Conservation (phyloP, 2,329 filamentous ascomycete genomes). For the Orbilia brochopaga region DNA sequence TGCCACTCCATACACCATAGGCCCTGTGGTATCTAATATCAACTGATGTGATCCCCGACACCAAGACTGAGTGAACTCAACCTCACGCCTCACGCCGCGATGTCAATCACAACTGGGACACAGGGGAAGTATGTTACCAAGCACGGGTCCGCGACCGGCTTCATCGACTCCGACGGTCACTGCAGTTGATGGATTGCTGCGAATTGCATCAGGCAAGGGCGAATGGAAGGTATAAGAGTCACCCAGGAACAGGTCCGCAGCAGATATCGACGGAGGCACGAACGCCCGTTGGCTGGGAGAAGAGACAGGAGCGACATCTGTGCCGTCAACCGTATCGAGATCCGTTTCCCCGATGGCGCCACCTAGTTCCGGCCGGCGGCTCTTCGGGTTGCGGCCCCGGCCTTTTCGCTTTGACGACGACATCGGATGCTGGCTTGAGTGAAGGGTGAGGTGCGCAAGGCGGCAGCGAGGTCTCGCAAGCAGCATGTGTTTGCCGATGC, state of each 20-base stretch:
- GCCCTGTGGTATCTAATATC: slow-evolving; percentile 61
- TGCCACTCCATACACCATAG: slow-evolving; percentile 74
- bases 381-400: background rate
- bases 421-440: background rate
- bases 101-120: slow-evolving; percentile 61
- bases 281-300: slow-evolving; percentile 58
- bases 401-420: background rate
- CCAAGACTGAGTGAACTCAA: background rate
- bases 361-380: background rate
- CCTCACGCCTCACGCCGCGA: background rate
- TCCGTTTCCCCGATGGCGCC: background rate
- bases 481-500: too few relatives aligned
- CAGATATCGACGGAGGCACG: slow-evolving; percentile 73
- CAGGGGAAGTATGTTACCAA: slow-evolving; percentile 66
- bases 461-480: too few relatives aligned
- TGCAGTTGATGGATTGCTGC: slow-evolving; percentile 60
- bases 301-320: slow-evolving; percentile 2
- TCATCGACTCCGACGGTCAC: slow-evolving; percentile 61
- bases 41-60: background rate
- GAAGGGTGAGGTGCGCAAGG: too few relatives aligned
- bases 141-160: slow-evolving; percentile 61
- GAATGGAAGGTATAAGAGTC: slow-evolving; percentile 76
- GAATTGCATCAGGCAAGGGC: slow-evolving; percentile 68
- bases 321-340: slow-evolving; percentile 1
- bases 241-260: slow-evolving; percentile 66